These are phyloP conservation scores for Candida rishiriensis DNA, from an alignment of 805 yeast species.

Conservation along the genomic window DNA sequence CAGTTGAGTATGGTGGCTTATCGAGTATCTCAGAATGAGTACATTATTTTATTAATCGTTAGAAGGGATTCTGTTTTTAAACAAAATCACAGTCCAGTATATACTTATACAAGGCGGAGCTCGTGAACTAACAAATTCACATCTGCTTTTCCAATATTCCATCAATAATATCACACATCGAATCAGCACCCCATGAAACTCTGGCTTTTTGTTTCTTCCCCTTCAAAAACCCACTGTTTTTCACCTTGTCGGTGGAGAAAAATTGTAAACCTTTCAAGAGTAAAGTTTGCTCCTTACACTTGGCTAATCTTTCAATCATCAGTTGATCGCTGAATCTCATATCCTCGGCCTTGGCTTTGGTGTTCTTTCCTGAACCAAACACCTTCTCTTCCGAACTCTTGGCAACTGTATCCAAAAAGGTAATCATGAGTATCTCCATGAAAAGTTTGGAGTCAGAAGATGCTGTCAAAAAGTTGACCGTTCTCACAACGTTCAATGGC, in stretches of 20 bases:
- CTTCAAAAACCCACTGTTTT: slow-evolving; percentile 41
- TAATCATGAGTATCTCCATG: slow-evolving; percentile 67
- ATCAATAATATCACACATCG: slow-evolving; percentile 49
- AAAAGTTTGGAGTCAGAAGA: slow-evolving; percentile 60
- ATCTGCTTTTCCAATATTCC: slow-evolving; percentile 23
- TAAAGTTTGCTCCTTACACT: slow-evolving; percentile 53
- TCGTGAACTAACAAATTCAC: neutral
- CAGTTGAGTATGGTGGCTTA: neutral
- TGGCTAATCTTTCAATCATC: slow-evolving; percentile 35
- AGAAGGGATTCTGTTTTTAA: too few relatives aligned
- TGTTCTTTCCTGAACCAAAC: slow-evolving; percentile 37
- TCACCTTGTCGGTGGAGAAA: slow-evolving; percentile 47
- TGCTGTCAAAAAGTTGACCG: slow-evolving; percentile 67
- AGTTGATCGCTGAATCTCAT: slow-evolving; percentile 30
- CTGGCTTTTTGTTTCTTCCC: slow-evolving; percentile 54
- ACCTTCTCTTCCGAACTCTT: slow-evolving; percentile 52
- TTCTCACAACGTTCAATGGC: slow-evolving; percentile 67
- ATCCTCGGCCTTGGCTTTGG: slow-evolving; percentile 27
- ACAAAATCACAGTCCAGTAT: too few relatives aligned
- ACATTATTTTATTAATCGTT: too few relatives aligned
- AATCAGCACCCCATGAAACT: slow-evolving; percentile 63
- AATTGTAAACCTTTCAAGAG: slow-evolving; percentile 64
- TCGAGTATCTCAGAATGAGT: too few relatives aligned
- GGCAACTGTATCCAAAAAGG: slow-evolving; percentile 60
- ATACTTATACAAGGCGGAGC: too few relatives aligned